Base-by-base conservation (phyloP, 2,329 filamentous ascomycete genomes). In the Alternaria sp. region DNA sequence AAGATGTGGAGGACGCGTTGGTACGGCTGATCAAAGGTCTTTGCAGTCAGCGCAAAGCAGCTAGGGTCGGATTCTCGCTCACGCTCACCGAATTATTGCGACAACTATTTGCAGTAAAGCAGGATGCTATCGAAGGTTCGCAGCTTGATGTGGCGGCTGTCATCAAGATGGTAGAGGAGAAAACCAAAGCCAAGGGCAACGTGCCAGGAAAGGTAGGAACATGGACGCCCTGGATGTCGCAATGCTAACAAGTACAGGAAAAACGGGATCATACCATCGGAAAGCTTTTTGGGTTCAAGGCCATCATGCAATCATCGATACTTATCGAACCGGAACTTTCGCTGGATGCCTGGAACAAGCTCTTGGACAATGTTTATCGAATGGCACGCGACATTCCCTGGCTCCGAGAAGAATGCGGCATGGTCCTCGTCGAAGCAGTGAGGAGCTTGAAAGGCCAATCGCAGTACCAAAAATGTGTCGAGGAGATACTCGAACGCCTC, bases 321-420 rank as follows among this genome's bases (percentile, higher is more conserved):
- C 82, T 96, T 12, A 90, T 94, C 70, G 80, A 83, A 59, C 79
- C 83, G 5, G 83, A 88, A 32, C 80, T 84, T 17, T 82, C 86
- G 5, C 85, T 82, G 57, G 75, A 82, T 62, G 80, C 85, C 72
- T 93, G 91, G 89, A 83, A 85, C 49, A 83, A 85, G 58, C 84
- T 97, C n/a, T 82, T 97, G 51, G 87, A 91, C 57, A 82, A 92
- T 57, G 82, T 97, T 30, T 86, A 93, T 71, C 87, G 89, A 65
- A 85, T 97, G 63, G 89, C 91, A 44, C 87, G 88, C 71, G 92
- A 92, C 81, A 96, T 97, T 80, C 88, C 92, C 30, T 97, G 94
- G 95, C 85, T 98, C 68, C 88, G 93, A 64, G 90, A 95, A 73
- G 92, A 97, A 77, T 97, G 93, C 73, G 93, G 92, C 30, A 93